Percentiles rank a stretch among this genome's conserved stretches.
Conservation (phyloP, 2,329 filamentous ascomycete genomes). For the Apiospora hydei region DNA sequence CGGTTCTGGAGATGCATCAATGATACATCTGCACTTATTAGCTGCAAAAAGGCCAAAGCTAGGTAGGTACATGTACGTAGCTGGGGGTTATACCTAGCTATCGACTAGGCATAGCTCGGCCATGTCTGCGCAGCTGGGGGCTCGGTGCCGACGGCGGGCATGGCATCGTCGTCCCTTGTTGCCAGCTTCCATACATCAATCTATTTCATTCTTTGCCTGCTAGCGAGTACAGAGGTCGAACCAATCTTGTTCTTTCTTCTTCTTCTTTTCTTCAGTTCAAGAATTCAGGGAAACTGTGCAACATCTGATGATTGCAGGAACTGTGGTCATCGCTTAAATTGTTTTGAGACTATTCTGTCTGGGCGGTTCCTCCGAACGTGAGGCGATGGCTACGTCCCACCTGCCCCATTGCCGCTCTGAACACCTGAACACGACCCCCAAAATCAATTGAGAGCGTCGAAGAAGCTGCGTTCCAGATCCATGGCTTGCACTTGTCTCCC, state of each 20-base stretch:
- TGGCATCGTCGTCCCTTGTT: neutral
- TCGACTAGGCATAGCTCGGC: neutral
- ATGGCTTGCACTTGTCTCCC: slow-evolving; percentile 61
- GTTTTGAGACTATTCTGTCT: neutral
- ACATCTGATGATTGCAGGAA: neutral
- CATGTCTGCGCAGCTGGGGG: too few relatives aligned
- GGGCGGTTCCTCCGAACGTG: neutral
- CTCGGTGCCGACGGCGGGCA: neutral
- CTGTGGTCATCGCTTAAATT: neutral
- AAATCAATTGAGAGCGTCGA: slow-evolving; percentile 28
- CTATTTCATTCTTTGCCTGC: neutral
- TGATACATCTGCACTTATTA: neutral
- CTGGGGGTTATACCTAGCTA: neutral
- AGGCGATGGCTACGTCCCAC: neutral
- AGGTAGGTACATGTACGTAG: neutral
- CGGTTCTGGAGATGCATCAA: too few relatives aligned
- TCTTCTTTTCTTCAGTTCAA: neutral
- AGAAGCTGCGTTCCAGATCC: slow-evolving; percentile 56
- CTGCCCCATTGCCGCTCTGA: neutral
- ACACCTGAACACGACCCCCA: slow-evolving; percentile 11
- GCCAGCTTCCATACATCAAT: neutral
- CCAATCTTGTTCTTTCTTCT: neutral
- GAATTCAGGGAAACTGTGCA: neutral
- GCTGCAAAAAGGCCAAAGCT: neutral
- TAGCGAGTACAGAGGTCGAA: neutral